phyloP scores from a whole-genome alignment of 495 filamentous ascomycete species.

The Talaromyces adpressus region DNA sequence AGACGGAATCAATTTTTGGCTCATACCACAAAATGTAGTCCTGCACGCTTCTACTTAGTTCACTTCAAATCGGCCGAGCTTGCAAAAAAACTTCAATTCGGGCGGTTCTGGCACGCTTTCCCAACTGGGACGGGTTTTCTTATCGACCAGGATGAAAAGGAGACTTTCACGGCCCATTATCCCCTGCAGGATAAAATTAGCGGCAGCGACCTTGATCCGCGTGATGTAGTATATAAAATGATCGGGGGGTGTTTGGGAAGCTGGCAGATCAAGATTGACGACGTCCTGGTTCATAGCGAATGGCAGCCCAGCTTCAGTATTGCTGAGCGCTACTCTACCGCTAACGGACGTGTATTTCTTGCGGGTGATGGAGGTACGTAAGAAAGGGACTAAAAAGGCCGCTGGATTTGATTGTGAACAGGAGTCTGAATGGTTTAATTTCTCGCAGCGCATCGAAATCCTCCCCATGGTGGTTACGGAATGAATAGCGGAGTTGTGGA shows the following conservation, averaged over 20 bases:
- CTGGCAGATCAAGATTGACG: slow-evolving; percentile 21
- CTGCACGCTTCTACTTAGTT: slow-evolving; percentile 17
- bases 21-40: slow-evolving; percentile 11
- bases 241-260: slow-evolving; percentile 14
- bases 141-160: slow-evolving; percentile 24
- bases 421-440: not conserved
- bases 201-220: slow-evolving; percentile 12
- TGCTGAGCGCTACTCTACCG: slow-evolving; percentile 10
- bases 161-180: slow-evolving; percentile 24
- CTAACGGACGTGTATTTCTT: slow-evolving; percentile 37
- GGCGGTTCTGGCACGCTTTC: slow-evolving; percentile 27
- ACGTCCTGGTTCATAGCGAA: slow-evolving; percentile 19
- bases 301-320: slow-evolving; percentile 19
- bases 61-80: slow-evolving; percentile 27
- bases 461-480: slow-evolving; percentile 33
- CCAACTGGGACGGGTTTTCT: slow-evolving; percentile 11
- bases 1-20: not conserved
- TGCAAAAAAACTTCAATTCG: slow-evolving; percentile 8
- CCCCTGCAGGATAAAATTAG: slow-evolving; percentile 5
- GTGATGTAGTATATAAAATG: slow-evolving; percentile 16
- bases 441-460: slow-evolving; percentile 39
- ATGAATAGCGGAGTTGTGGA: slow-evolving; percentile 29
- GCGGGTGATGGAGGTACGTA: slow-evolving; percentile 38
- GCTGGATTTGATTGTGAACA: not conserved
- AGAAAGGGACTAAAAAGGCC: not conserved